Conservation (phyloP, 768 basidiomycete species). For the Dentipellis sp. region DNA sequence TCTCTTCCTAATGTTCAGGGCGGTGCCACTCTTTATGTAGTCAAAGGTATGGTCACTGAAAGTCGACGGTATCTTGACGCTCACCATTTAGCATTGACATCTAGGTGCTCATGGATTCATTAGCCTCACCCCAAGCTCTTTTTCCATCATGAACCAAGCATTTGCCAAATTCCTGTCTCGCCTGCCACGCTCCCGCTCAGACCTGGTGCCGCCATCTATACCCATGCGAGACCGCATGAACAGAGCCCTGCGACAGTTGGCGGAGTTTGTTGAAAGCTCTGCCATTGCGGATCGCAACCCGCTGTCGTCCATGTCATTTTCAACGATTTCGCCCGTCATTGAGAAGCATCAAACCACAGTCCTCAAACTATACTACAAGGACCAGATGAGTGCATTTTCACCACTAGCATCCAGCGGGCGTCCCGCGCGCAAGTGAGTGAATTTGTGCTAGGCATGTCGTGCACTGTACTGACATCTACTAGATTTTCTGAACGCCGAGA, state of each 20-base stretch:
- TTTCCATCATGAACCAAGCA: constrained; percentile 56
- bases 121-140: constrained; percentile 43
- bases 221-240: constrained; percentile 41
- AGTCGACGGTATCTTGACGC: neutral
- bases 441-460: too few species aligned
- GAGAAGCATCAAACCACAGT: constrained; percentile 42
- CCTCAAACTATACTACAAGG: constrained; percentile 37
- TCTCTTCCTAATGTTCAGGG: neutral
- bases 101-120: constrained; percentile 48
- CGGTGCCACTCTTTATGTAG: neutral
- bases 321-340: constrained; percentile 44
- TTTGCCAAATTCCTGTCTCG: constrained; percentile 53
- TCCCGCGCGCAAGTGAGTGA: constrained; percentile 50
- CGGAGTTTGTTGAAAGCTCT: constrained; percentile 38
- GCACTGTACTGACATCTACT: neutral
- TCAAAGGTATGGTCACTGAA: neutral
- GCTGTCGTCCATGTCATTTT: constrained; percentile 58
- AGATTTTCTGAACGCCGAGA: constrained; percentile 51
- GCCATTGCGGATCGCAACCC: constrained; percentile 43
- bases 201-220: constrained; percentile 29
- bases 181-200: constrained; percentile 40
- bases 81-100: neutral
- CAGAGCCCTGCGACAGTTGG: constrained; percentile 41
- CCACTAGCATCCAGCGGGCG: constrained; percentile 50
- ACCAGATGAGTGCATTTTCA: constrained; percentile 37